phyloP scores from a whole-genome alignment of 1,284 basidiomycete species.

The Ceratobasidium sp. region DNA sequence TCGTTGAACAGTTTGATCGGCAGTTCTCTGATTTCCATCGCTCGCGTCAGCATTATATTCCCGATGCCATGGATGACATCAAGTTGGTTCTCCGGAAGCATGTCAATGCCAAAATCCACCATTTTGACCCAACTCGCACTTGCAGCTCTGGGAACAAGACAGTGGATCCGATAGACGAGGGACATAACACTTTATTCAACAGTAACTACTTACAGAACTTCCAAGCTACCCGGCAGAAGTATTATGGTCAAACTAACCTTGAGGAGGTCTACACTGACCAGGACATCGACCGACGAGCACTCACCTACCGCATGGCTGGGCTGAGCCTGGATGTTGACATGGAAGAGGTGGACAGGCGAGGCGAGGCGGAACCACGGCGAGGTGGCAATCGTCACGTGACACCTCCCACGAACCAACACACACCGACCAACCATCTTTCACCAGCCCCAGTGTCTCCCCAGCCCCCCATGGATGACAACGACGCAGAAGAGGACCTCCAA shows the following conservation, averaged over 20 bases:
- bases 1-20: neutral
- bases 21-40: neutral
- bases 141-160: neutral
- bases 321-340: neutral
- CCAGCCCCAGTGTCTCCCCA: too few relatives aligned
- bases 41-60: neutral
- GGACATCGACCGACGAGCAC: neutral
- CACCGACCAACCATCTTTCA: too few relatives aligned
- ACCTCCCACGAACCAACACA: too few relatives aligned
- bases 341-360: neutral
- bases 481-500: neutral
- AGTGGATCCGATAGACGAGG: neutral
- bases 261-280: neutral
- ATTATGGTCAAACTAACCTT: neutral
- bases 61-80: neutral
- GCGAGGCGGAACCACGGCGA: too few relatives aligned
- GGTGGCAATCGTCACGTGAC: neutral
- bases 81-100: neutral
- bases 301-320: neutral
- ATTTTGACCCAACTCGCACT: neutral
- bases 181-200: neutral
- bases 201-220: neutral
- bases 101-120: neutral
- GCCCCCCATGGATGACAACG: too few relatives aligned
- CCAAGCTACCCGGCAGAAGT: neutral